Evolutionary conservation across 169 alveolate genomes (phyloP).

Genomic region (Eimeria maxima): DNA sequence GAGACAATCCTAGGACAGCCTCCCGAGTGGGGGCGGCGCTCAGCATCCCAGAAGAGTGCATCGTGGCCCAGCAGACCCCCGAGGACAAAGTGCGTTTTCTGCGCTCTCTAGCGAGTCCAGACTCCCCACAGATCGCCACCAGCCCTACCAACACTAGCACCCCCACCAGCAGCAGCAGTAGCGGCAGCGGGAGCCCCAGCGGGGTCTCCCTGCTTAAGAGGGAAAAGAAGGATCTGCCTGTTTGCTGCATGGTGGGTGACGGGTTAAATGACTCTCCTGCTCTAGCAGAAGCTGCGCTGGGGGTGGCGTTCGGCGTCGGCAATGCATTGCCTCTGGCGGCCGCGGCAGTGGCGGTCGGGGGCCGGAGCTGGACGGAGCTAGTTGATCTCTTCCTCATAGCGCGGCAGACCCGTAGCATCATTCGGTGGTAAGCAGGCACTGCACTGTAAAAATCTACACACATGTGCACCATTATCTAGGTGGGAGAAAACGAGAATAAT

Average conservation of each 20-base stretch:
- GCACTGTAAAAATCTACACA: too few species aligned
- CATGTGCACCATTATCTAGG: too few species aligned
- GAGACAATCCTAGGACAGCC: slow-evolving; percentile 73
- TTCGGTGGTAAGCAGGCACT: slow-evolving; percentile 31
- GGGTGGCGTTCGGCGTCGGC: slow-evolving; percentile 84
- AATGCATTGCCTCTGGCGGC: slow-evolving; percentile 80
- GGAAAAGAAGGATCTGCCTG: background rate
- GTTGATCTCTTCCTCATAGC: slow-evolving; percentile 56
- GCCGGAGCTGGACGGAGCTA: slow-evolving; percentile 64
- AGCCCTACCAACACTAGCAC: background rate
- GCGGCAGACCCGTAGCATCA: slow-evolving; percentile 30
- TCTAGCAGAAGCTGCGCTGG: slow-evolving; percentile 84
- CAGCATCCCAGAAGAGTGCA: slow-evolving; percentile 34
- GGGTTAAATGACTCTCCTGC: slow-evolving; percentile 85
- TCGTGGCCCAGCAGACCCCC: slow-evolving; percentile 74
- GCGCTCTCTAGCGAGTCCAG: background rate
- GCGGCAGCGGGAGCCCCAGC: background rate
- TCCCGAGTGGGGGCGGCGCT: slow-evolving; percentile 58
- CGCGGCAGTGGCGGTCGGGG: slow-evolving; percentile 80
- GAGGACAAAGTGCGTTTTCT: slow-evolving; percentile 49
- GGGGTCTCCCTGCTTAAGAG: background rate
- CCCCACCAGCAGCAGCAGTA: background rate
- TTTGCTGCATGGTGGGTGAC: slow-evolving; percentile 84
- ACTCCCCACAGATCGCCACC: background rate
- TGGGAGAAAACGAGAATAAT: too few species aligned